Percentiles rank a stretch among this genome's conserved stretches.
Evolutionary conservation across 192 early-diverging fungal species (phyloP).

Genomic region (Coemansia sp.): DNA sequence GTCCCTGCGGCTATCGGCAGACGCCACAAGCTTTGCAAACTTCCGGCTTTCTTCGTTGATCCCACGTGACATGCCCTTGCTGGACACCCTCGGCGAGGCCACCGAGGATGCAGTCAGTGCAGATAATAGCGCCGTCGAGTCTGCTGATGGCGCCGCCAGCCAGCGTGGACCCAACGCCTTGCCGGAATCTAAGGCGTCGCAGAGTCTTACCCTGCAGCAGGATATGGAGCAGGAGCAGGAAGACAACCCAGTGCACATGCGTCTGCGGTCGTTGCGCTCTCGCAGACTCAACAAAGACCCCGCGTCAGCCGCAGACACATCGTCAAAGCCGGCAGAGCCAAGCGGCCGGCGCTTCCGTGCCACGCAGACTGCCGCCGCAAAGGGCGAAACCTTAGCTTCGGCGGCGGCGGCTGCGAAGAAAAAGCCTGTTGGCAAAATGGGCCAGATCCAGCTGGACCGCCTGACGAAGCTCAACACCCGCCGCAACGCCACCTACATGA

Average conservation of each 20-base stretch:
- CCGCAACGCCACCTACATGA: conserved; percentile 45
- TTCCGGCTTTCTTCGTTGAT: conserved; percentile 18
- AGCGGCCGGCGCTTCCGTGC: conserved; percentile 23
- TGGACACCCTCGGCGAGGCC: not conserved
- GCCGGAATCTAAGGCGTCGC: too few species aligned
- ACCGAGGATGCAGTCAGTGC: not conserved
- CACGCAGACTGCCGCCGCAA: conserved; percentile 18
- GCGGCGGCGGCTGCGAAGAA: not conserved
- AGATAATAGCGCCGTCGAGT: not conserved
- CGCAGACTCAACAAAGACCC: conserved; percentile 10
- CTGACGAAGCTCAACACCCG: conserved; percentile 50
- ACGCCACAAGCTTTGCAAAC: conserved; percentile 28
- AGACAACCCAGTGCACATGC: conserved; percentile 15
- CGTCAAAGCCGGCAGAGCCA: not conserved
- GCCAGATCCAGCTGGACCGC: conserved; percentile 44
- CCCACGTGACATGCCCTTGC: not conserved
- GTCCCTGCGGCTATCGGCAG: conserved; percentile 35
- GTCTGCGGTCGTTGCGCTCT: conserved; percentile 29
- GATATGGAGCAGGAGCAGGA: conserved; percentile 4
- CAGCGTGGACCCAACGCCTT: too few species aligned
- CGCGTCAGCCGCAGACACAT: not conserved
- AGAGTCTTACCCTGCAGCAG: too few species aligned
- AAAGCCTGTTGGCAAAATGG: conserved; percentile 31
- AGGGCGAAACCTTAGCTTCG: not conserved
- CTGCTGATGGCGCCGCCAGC: too few species aligned